Conservation (phyloP, 495 filamentous ascomycete species). For the Pseudoneurospora amorphoporcata region DNA sequence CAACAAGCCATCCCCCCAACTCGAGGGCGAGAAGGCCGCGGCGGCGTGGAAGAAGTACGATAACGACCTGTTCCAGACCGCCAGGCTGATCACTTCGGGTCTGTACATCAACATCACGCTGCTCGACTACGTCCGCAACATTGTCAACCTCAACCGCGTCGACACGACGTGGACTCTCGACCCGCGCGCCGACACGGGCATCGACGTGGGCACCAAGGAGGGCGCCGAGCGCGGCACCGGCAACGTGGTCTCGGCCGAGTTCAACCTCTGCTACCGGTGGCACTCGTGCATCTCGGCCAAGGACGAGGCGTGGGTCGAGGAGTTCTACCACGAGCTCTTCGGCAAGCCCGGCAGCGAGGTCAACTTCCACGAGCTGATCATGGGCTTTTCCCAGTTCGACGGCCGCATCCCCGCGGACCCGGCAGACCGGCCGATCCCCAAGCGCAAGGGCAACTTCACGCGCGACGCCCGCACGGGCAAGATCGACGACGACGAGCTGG, state of each 20-base stretch:
- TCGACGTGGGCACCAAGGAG: slow-evolving; percentile 46
- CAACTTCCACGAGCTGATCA: slow-evolving; percentile 45
- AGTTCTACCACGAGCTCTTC: slow-evolving; percentile 55
- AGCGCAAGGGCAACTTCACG: slow-evolving; percentile 33
- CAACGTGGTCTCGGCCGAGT: slow-evolving; percentile 71
- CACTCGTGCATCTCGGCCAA: slow-evolving; percentile 64
- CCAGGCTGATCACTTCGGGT: slow-evolving; percentile 66
- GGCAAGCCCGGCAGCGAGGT: slow-evolving; percentile 45
- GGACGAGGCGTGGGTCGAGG: slow-evolving; percentile 66
- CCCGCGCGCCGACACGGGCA: slow-evolving; percentile 50
- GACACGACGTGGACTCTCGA: slow-evolving; percentile 74
- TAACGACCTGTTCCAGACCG: slow-evolving; percentile 77
- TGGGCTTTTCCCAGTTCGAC: slow-evolving; percentile 52
- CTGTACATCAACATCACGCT: slow-evolving; percentile 79
- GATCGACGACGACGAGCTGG: slow-evolving; percentile 59
- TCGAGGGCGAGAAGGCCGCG: slow-evolving; percentile 38
- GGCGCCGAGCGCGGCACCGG: slow-evolving; percentile 46
- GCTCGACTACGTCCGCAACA: slow-evolving; percentile 74
- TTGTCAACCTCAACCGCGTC: slow-evolving; percentile 69
- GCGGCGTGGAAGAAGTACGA: slow-evolving; percentile 66
- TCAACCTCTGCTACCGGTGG: slow-evolving; percentile 62
- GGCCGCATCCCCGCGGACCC: slow-evolving; percentile 50
- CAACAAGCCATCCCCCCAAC: slow-evolving; percentile 41
- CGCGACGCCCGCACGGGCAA: slow-evolving; percentile 35
- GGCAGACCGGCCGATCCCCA: slow-evolving; percentile 50